phyloP scores from a whole-genome alignment of 202 grass and related monocot genomes.

The Panicum hallii region DNA sequence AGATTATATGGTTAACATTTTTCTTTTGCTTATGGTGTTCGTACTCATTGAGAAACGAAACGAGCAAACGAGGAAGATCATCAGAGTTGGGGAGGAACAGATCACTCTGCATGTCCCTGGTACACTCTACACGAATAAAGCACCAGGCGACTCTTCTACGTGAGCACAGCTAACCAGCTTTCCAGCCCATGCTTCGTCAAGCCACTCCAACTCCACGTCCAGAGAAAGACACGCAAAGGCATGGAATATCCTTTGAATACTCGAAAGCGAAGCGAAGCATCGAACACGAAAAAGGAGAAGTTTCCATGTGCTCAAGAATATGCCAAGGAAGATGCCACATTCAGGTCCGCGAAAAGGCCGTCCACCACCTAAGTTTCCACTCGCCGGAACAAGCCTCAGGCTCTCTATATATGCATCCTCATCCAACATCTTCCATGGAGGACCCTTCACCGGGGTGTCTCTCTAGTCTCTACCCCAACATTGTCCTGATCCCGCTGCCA shows the following conservation, averaged over 20 bases:
- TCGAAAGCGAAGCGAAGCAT: constrained; percentile 48
- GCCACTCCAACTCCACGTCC: constrained; percentile 23
- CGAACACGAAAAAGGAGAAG: constrained; percentile 40
- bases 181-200: constrained; percentile 58
- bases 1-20: not conserved
- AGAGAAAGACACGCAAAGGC: constrained; percentile 39
- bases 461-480: constrained; percentile 44
- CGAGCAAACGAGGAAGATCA: not conserved
- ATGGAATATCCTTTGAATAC: constrained; percentile 57
- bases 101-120: too few species aligned
- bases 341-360: constrained; percentile 39
- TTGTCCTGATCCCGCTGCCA: constrained; percentile 40
- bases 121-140: not conserved
- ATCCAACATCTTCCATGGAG: constrained; percentile 47
- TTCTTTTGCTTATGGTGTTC: not conserved
- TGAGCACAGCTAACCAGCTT: constrained; percentile 31
- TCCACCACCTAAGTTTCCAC: constrained; percentile 58
- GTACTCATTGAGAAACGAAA: not conserved
- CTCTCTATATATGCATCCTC: constrained; percentile 55
- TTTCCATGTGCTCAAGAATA: constrained; percentile 61
- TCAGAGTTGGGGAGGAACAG: not conserved
- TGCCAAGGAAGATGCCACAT: constrained; percentile 59
- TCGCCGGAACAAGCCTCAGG: constrained; percentile 11
- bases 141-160: constrained; percentile 14
- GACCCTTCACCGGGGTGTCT: constrained; percentile 27